phyloP scores from a whole-genome alignment of 1,284 basidiomycete species.

The Sanghuangporus sanghuang region DNA sequence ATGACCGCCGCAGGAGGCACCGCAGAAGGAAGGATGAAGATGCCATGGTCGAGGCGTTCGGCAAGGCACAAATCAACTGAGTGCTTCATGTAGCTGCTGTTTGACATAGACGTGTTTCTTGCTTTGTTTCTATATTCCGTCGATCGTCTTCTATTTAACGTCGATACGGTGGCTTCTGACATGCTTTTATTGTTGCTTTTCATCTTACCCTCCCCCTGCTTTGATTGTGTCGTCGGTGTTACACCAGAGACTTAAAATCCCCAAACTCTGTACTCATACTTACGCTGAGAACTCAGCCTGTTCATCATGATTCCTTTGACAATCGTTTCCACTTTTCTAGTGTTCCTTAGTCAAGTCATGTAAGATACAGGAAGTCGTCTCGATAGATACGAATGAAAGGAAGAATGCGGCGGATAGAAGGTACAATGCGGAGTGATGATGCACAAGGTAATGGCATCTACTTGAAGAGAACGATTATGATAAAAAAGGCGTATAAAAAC shows the following conservation, averaged over 20 bases:
- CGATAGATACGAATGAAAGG: background rate
- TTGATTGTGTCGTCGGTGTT: slow-evolving; percentile 3
- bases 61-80: slow-evolving; percentile 47
- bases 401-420: background rate
- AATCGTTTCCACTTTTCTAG: background rate
- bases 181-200: background rate
- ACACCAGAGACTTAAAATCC: background rate
- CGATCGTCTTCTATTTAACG: background rate
- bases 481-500: background rate
- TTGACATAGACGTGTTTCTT: slow-evolving; percentile 2
- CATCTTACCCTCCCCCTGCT: background rate
- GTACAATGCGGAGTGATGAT: background rate
- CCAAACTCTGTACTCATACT: slow-evolving; percentile 8
- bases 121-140: slow-evolving; percentile 4
- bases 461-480: slow-evolving; percentile 1
- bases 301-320: background rate
- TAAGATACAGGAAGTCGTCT: background rate
- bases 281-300: background rate
- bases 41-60: slow-evolving; percentile 70
- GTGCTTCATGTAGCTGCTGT: background rate
- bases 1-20: slow-evolving; percentile 72
- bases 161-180: background rate
- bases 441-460: background rate
- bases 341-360: background rate
- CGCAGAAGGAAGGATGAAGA: slow-evolving; percentile 76